Evolutionary conservation across 2,329 filamentous ascomycete species (phyloP), one percentile per base, ranked within the genome.

Genomic region (Aspergillus intermedius): DNA sequence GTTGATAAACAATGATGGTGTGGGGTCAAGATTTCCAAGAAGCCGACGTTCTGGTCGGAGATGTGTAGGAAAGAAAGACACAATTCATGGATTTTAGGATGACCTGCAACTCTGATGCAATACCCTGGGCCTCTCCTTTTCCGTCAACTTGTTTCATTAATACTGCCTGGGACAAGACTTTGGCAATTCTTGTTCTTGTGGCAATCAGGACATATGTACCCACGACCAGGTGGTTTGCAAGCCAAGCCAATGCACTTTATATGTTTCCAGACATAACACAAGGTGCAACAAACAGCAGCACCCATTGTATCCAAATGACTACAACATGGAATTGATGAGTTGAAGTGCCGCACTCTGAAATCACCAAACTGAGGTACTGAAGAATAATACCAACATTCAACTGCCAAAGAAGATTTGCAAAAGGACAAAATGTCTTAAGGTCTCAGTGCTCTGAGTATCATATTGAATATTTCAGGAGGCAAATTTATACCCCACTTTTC

Each of bases 251-350:
- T 22, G 15, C 40, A 42, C 19, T 42, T 42, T 42, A 17, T 15
- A 22, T 42, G 40, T 42, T 42, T 42, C 40, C 40, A 42, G n/a
- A 4, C 17, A 22, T 21, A 42, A 22, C 40, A 42, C 15, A 15
- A 42, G 17, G 47, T 48, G 4, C 28, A 37, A 15, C 13, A 15
- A 34, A 37, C 8, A 30, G 34, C 46, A 48, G 43, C 41, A 32
- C 37, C 21, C 12, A 45, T 39, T 45, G 37, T 44, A 23, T 47
- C 23, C 23, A 45, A 23, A 30, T n/a, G n/a, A n/a, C n/a, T n/a
- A n/a, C n/a, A n/a, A n/a, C n/a, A n/a, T n/a, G n/a, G n/a, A n/a
- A n/a, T n/a, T n/a, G n/a, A n/a, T n/a, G n/a, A n/a, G n/a, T n/a
- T n/a, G n/a, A n/a, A n/a, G n/a, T n/a, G n/a, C n/a, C n/a, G n/a